A percentile compares a stretch with the other conserved stretches of the same genome.
Evolutionary conservation across 257 asterid species (phyloP).

Genomic region (Primulina eburnea): DNA sequence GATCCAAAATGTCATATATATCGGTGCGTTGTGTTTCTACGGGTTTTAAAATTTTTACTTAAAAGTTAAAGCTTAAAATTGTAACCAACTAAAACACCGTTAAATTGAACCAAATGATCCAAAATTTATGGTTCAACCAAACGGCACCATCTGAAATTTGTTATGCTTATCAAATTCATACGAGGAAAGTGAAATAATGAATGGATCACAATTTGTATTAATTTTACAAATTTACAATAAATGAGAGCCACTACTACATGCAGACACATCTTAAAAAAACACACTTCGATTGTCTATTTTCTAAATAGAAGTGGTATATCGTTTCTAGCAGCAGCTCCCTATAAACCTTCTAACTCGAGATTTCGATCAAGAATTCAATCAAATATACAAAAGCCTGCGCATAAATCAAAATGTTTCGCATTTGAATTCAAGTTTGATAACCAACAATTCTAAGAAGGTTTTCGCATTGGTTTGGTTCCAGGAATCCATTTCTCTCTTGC

Average conservation of each 20-base stretch:
- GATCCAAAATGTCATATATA: too few species aligned
- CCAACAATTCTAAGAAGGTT: not conserved
- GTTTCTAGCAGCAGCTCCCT: conserved; percentile 14
- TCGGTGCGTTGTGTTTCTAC: too few species aligned
- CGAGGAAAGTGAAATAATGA: not conserved
- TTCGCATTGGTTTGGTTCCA: not conserved
- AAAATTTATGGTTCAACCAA: too few species aligned
- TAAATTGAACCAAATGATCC: too few species aligned
- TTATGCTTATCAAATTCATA: not conserved
- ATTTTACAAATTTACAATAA: conserved; percentile 31
- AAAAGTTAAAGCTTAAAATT: too few species aligned
- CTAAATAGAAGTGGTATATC: conserved; percentile 3
- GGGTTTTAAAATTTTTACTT: too few species aligned
- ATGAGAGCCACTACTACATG: conserved; percentile 1
- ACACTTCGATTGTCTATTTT: conserved; percentile 20
- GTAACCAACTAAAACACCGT: too few species aligned
- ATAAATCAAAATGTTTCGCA: not conserved
- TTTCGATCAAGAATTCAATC: conserved; percentile 14
- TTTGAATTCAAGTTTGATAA: not conserved
- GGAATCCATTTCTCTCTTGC: not conserved
- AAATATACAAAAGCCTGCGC: not conserved
- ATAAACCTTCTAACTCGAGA: conserved; percentile 4
- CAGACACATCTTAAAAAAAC: conserved; percentile 24
- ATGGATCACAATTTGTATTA: conserved; percentile 14
- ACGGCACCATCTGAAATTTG: not conserved